phyloP scores from a whole-genome alignment of 768 basidiomycete genomes.

The Lactifluus piperatus region DNA sequence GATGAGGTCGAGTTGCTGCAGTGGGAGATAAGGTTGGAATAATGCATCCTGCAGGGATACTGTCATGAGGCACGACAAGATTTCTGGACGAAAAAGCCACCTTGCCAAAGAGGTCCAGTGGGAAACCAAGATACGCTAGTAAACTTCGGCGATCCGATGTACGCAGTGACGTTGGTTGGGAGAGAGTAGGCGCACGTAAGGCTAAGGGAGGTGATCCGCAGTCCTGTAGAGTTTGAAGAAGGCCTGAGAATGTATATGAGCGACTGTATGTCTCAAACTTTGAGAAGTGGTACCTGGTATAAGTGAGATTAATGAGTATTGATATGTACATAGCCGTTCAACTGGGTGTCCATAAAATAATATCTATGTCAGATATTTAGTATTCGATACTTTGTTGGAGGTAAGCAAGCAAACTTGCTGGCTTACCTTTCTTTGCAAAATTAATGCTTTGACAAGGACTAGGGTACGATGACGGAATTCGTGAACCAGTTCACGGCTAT shows the following conservation, averaged over 20 bases:
- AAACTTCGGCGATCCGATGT: slow-evolving; percentile 90
- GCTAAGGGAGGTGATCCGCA: slow-evolving; percentile 81
- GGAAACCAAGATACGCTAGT: slow-evolving; percentile 88
- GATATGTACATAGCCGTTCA: slow-evolving; percentile 91
- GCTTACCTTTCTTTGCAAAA: slow-evolving; percentile 84
- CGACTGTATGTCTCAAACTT: background rate
- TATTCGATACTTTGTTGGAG: background rate
- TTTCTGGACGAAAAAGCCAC: slow-evolving; percentile 30
- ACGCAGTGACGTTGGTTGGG: slow-evolving; percentile 66
- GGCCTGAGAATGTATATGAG: slow-evolving; percentile 37
- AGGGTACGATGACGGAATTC: slow-evolving; percentile 89
- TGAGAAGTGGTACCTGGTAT: slow-evolving; percentile 59
- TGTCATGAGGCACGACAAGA: background rate
- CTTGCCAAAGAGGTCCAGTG: slow-evolving; percentile 88
- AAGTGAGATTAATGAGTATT: slow-evolving; percentile 92
- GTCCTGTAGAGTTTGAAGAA: slow-evolving; percentile 85
- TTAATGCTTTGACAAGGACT: slow-evolving; percentile 87
- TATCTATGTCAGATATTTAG: slow-evolving; percentile 43
- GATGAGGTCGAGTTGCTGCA: slow-evolving; percentile 90
- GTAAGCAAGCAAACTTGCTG: slow-evolving; percentile 17
- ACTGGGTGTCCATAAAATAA: slow-evolving; percentile 97
- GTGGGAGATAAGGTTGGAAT: slow-evolving; percentile 94
- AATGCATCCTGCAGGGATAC: slow-evolving; percentile 59
- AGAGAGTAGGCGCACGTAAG: slow-evolving; percentile 48
- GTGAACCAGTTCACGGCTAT: slow-evolving; percentile 87